A percentile compares a stretch with the other conserved stretches of the same genome.
Evolutionary conservation across 768 basidiomycete genomes (phyloP).

Genomic region (Trametes punicea): DNA sequence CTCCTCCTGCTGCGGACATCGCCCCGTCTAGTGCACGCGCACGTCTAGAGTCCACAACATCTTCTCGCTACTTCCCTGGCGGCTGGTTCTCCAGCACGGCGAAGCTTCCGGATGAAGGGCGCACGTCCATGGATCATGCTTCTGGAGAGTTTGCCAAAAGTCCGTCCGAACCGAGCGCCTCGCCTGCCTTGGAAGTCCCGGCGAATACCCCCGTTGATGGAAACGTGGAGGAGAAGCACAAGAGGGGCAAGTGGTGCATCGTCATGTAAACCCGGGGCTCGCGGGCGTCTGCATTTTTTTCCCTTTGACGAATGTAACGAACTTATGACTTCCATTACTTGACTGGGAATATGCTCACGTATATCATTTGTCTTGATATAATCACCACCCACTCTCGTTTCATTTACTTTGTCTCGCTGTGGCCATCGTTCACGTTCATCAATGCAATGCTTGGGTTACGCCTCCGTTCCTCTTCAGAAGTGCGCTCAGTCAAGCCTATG

Average conservation of each 20-base stretch:
- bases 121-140: slow-evolving; percentile 49
- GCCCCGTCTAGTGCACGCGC: slow-evolving; percentile 28
- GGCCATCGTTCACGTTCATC: slow-evolving; percentile 1
- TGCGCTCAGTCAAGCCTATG: too few relatives aligned
- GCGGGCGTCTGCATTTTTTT: slow-evolving; percentile 5
- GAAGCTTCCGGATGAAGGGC: slow-evolving; percentile 39
- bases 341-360: slow-evolving; percentile 15
- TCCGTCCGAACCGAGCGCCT: not conserved
- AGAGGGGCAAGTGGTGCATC: slow-evolving; percentile 27
- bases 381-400: slow-evolving; percentile 14
- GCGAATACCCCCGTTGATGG: slow-evolving; percentile 23
- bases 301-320: slow-evolving; percentile 21
- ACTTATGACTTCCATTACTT: slow-evolving; percentile 13
- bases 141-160: slow-evolving; percentile 43
- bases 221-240: slow-evolving; percentile 21
- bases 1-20: slow-evolving; percentile 5
- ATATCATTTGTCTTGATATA: slow-evolving; percentile 13
- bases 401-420: slow-evolving; percentile 6
- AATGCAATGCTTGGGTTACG: slow-evolving; percentile 10
- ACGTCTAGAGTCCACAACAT: slow-evolving; percentile 50
- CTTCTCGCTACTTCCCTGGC: slow-evolving; percentile 57
- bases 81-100: slow-evolving; percentile 43
- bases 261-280: slow-evolving; percentile 26
- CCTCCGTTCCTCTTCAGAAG: not conserved
- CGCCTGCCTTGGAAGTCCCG: slow-evolving; percentile 20